Conservation (phyloP, 1,284 basidiomycete species). For the Phylloporus sp. region DNA sequence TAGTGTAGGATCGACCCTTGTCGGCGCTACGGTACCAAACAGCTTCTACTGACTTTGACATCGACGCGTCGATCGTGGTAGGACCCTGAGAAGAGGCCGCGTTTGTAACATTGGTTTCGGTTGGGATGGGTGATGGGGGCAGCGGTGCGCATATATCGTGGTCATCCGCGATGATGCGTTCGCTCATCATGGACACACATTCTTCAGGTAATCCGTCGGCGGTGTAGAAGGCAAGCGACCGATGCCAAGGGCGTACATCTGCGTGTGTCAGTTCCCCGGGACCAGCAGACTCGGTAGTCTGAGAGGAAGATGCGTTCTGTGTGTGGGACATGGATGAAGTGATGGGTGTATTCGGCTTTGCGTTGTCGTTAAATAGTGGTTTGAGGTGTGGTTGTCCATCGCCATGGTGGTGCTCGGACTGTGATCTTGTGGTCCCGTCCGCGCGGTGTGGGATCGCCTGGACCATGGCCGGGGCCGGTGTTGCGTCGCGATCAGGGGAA, state of each 20-base stretch:
- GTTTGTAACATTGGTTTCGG: not conserved
- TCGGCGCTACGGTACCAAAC: not conserved
- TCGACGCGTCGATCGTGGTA: conserved; percentile 5
- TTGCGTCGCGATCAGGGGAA: conserved; percentile 20
- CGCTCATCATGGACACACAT: not conserved
- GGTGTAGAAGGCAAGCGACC: not conserved
- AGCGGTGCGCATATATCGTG: conserved; percentile 25
- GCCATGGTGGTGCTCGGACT: not conserved
- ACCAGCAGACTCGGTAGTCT: not conserved
- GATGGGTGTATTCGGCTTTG: not conserved
- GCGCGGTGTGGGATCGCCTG: not conserved
- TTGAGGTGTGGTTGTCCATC: conserved; percentile 6
- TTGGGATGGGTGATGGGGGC: not conserved
- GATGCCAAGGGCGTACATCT: too few relatives aligned
- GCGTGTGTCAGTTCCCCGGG: not conserved
- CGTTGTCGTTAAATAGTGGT: conserved; percentile 5
- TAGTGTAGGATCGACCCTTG: not conserved
- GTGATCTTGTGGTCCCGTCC: not conserved
- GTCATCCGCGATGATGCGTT: not conserved
- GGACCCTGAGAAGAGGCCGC: too few relatives aligned
- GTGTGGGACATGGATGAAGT: not conserved
- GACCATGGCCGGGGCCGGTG: conserved; percentile 1
- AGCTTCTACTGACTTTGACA: not conserved
- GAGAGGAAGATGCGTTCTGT: not conserved
- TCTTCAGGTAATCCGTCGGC: not conserved